phyloP scores from a whole-genome alignment of 192 early-diverging fungal genomes.

The Backusella westeae region DNA sequence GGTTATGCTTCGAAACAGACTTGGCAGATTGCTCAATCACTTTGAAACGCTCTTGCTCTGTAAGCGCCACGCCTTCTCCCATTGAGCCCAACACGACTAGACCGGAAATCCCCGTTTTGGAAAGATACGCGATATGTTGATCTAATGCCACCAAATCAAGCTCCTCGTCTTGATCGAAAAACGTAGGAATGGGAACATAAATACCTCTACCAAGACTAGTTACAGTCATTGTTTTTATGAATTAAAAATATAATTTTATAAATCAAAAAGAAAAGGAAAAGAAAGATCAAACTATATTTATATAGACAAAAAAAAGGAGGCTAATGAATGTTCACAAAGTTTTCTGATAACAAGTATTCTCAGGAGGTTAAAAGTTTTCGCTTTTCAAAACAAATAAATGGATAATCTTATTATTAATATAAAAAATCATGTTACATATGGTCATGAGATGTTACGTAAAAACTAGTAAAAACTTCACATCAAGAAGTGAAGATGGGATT shows the following conservation, averaged over 20 bases:
- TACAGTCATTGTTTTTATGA: conserved; percentile 3
- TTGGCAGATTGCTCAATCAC: conserved; percentile 21
- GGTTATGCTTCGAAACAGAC: conserved; percentile 21
- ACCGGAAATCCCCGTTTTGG: conserved; percentile 32
- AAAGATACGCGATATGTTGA: conserved; percentile 26
- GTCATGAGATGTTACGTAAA: neutral
- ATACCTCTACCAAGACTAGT: conserved; percentile 22
- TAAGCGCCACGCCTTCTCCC: conserved; percentile 34
- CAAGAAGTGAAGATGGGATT: neutral
- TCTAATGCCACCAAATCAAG: conserved; percentile 33
- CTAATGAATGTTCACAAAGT: too few relatives aligned
- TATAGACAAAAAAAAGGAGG: neutral
- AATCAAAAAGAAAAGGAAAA: neutral
- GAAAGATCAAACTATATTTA: neutral
- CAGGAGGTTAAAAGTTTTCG: neutral
- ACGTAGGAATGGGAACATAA: conserved; percentile 36
- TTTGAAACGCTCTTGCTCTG: conserved; percentile 28
- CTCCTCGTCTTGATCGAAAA: conserved; percentile 38
- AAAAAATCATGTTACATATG: neutral
- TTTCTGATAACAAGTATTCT: neutral
- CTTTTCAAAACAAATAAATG: neutral
- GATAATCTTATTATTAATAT: neutral
- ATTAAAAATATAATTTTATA: neutral
- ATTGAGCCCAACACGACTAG: conserved; percentile 34
- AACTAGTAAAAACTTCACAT: neutral